Conservation (phyloP, 116 monocot species). For the Phalaenopsis hybrid region DNA sequence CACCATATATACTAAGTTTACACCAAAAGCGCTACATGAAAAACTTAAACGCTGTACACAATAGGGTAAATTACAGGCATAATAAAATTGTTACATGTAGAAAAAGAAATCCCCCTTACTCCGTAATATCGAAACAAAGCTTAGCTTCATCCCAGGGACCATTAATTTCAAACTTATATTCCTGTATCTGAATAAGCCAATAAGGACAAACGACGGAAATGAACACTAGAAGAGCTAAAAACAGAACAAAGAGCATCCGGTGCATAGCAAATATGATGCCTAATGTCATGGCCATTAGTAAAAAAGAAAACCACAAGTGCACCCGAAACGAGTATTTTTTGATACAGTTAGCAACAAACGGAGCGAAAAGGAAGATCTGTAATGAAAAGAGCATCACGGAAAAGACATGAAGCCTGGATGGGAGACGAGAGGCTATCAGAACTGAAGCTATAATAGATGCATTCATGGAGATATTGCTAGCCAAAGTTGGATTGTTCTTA, state of each 20-base stretch:
- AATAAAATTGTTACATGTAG: too few relatives aligned
- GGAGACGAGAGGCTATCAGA: slow-evolving; percentile 75
- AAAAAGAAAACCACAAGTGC: slow-evolving; percentile 52
- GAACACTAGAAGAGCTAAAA: slow-evolving; percentile 51
- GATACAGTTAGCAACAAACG: slow-evolving; percentile 58
- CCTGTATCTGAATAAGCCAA: slow-evolving; percentile 92
- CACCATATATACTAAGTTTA: too few relatives aligned
- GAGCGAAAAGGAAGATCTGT: slow-evolving; percentile 82
- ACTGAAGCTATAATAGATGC: slow-evolving; percentile 83
- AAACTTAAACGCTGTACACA: too few relatives aligned
- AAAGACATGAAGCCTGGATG: slow-evolving; percentile 89
- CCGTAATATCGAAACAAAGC: slow-evolving; percentile 92
- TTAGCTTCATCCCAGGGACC: slow-evolving; percentile 98
- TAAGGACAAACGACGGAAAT: slow-evolving; percentile 69
- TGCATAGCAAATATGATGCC: slow-evolving; percentile 48
- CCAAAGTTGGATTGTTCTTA: slow-evolving; percentile 48
- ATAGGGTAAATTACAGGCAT: too few relatives aligned
- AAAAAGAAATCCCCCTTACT: slow-evolving; percentile 18
- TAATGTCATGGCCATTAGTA: slow-evolving; percentile 44
- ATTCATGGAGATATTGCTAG: slow-evolving; percentile 78
- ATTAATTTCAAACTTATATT: slow-evolving; percentile 98
- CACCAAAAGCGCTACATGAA: too few relatives aligned
- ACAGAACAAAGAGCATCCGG: slow-evolving; percentile 43
- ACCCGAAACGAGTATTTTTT: slow-evolving; percentile 54
- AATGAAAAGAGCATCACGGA: slow-evolving; percentile 76